Conservation (phyloP, 495 filamentous ascomycete genomes). For the Neurospora africana region DNA sequence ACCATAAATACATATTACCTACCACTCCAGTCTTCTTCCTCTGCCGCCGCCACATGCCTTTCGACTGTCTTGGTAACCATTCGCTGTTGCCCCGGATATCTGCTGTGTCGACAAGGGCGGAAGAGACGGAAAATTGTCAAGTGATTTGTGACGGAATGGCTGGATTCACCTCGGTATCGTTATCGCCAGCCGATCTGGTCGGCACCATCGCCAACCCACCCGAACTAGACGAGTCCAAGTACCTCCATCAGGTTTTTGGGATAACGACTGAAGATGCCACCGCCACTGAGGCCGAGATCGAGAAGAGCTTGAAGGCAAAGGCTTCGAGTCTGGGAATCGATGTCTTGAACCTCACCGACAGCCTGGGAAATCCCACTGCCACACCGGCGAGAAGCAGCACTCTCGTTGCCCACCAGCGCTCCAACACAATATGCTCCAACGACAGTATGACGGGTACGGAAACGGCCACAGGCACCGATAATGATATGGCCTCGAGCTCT, state of each 20-base stretch:
- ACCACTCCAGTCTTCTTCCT: neutral
- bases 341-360: constrained; percentile 5
- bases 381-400: neutral
- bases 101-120: neutral
- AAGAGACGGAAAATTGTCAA: neutral
- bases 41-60: neutral
- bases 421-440: neutral
- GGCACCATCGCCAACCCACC: constrained; percentile 10
- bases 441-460: neutral
- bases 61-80: neutral
- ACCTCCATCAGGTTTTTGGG: constrained; percentile 33
- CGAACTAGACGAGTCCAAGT: constrained; percentile 32
- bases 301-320: constrained; percentile 26
- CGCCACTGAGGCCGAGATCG: constrained; percentile 28
- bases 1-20: neutral
- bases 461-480: neutral
- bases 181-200: constrained; percentile 5
- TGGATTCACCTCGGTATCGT: neutral
- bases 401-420: neutral
- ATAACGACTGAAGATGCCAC: constrained; percentile 12
- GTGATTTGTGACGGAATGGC: neutral
- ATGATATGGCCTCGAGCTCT: constrained; percentile 2
- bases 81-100: neutral
- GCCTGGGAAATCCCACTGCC: neutral
- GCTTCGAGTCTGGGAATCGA: constrained; percentile 34